Conservation (phyloP, 2,329 filamentous ascomycete species). For the Paraphoma chrysanthemicola region DNA sequence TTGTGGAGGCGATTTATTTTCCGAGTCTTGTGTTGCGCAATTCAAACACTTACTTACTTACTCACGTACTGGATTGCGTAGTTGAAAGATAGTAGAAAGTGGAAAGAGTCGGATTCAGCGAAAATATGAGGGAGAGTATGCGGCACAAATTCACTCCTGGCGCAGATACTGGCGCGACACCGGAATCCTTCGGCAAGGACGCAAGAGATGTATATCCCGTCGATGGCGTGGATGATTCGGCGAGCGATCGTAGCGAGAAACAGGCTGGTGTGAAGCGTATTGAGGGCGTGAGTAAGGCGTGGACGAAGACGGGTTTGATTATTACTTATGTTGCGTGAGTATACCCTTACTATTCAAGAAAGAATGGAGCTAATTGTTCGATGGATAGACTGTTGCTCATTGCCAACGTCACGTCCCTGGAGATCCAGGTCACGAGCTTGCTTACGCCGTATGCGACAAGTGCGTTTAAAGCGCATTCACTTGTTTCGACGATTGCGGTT, state of each 20-base stretch:
- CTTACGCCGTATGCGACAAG: constrained; percentile 71
- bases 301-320: constrained; percentile 56
- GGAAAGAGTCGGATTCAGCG: too few species aligned
- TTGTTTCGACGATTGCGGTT: constrained; percentile 70
- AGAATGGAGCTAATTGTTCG: constrained; percentile 18
- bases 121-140: constrained; percentile 16
- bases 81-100: too few species aligned
- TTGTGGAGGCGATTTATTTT: too few species aligned
- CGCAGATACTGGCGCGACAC: constrained; percentile 7
- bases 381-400: constrained; percentile 57
- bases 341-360: neutral
- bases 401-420: constrained; percentile 71
- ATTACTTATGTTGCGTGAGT: constrained; percentile 54
- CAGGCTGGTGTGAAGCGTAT: constrained; percentile 58
- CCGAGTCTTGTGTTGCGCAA: too few species aligned
- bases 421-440: constrained; percentile 68
- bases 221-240: constrained; percentile 11
- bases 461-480: constrained; percentile 68
- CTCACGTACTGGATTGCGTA: too few species aligned
- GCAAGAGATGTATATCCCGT: neutral
- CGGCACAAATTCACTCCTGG: constrained; percentile 1
- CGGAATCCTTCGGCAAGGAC: constrained; percentile 12
- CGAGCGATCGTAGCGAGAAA: constrained; percentile 16
- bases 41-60: too few species aligned
- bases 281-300: constrained; percentile 57